Evolutionary conservation across 2,329 filamentous ascomycete genomes (phyloP).

Genomic region (Diaporthe sp.): DNA sequence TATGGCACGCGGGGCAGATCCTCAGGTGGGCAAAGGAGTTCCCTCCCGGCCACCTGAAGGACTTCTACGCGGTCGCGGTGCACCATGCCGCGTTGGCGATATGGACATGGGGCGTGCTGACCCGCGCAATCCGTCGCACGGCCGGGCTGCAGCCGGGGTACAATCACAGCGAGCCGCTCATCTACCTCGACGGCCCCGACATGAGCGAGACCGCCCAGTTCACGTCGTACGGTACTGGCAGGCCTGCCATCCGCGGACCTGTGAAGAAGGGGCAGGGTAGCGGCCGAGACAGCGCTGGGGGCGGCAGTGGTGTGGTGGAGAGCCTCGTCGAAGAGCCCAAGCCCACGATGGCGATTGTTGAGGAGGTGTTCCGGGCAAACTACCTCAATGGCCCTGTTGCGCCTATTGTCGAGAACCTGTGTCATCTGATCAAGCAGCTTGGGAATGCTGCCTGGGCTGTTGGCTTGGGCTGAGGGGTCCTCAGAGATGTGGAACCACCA

Average conservation of each 20-base stretch:
- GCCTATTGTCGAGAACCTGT: constrained; percentile 77
- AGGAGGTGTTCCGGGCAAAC: constrained; percentile 69
- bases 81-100: constrained; percentile 78
- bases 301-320: constrained; percentile 49
- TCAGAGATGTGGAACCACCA: not conserved
- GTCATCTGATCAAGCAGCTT: constrained; percentile 73
- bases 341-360: constrained; percentile 70
- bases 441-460: constrained; percentile 63
- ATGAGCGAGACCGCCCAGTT: constrained; percentile 67
- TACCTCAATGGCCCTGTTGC: constrained; percentile 63
- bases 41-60: constrained; percentile 67
- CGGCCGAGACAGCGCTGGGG: constrained; percentile 27
- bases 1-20: constrained; percentile 79
- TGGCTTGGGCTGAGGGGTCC: constrained; percentile 45
- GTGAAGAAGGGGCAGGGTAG: constrained; percentile 43
- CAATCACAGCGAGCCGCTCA: constrained; percentile 52
- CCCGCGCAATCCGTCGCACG: constrained; percentile 51
- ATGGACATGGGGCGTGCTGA: constrained; percentile 78
- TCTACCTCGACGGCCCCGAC: constrained; percentile 71
- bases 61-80: constrained; percentile 77
- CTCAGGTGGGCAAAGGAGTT: constrained; percentile 71
- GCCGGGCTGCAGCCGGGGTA: constrained; percentile 49
- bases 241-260: constrained; percentile 62
- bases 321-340: constrained; percentile 68
- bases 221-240: constrained; percentile 67